Percentiles rank a stretch among this genome's conserved stretches.
Evolutionary conservation across 2,329 filamentous ascomycete genomes (phyloP).

Genomic region (Teratosphaeria nubilosa): DNA sequence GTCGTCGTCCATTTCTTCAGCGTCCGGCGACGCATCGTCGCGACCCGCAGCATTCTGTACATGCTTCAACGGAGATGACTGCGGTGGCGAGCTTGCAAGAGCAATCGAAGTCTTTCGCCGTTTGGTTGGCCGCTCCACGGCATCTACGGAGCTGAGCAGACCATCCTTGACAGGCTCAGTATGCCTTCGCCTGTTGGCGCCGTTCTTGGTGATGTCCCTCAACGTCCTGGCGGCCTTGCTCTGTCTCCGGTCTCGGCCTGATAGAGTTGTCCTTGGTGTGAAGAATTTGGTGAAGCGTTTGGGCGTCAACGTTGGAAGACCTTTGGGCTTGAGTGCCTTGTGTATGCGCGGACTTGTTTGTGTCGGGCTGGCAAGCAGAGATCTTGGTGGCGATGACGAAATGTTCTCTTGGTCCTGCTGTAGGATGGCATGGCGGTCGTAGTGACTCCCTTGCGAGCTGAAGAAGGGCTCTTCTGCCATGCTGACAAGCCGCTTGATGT

Average conservation of each 20-base stretch:
- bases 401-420: constrained; percentile 22
- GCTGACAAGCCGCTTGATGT: neutral
- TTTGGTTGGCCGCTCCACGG: constrained; percentile 15
- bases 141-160: constrained; percentile 9
- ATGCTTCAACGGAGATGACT: constrained; percentile 39
- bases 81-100: constrained; percentile 37
- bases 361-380: neutral
- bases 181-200: constrained; percentile 28
- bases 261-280: constrained; percentile 32
- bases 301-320: constrained; percentile 41
- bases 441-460: constrained; percentile 25
- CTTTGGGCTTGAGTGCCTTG: constrained; percentile 29
- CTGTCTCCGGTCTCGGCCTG: constrained; percentile 14
- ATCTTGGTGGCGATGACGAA: constrained; percentile 19
- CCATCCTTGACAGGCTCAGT: constrained; percentile 7
- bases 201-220: constrained; percentile 40
- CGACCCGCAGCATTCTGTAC: constrained; percentile 11
- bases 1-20: constrained; percentile 23
- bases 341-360: neutral
- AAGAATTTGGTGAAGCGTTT: constrained; percentile 44
- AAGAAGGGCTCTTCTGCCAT: constrained; percentile 21
- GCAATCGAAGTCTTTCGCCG: constrained; percentile 22
- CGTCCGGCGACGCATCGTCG: constrained; percentile 7
- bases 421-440: constrained; percentile 17
- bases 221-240: constrained; percentile 36